These are phyloP conservation scores for Beauveria asiatica DNA, from an alignment of 2,329 filamentous ascomycete genomes.

Conservation along the genomic window DNA sequence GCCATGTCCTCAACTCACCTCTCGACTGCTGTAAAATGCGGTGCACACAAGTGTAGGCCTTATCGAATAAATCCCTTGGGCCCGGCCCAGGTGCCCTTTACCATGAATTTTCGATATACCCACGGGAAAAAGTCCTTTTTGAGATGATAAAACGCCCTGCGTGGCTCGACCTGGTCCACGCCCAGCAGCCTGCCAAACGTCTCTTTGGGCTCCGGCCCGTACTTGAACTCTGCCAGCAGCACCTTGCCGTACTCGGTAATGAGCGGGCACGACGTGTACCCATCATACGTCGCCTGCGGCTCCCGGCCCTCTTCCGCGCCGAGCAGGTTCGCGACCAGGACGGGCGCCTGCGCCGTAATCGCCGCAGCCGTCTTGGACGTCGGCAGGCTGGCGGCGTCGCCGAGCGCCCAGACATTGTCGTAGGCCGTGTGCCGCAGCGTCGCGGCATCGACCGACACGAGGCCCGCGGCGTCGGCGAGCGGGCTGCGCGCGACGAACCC, in stretches of 20 bases:
- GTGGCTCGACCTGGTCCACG: slow-evolving; percentile 47
- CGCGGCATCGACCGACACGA: slow-evolving; percentile 46
- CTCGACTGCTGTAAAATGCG: too few relatives aligned
- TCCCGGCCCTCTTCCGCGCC: slow-evolving; percentile 35
- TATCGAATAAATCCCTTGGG: slow-evolving; percentile 39
- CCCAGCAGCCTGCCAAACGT: slow-evolving; percentile 46
- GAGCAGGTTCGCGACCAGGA: slow-evolving; percentile 42
- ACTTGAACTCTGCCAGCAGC: slow-evolving; percentile 57
- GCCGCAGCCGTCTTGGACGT: slow-evolving; percentile 49
- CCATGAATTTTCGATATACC: slow-evolving; percentile 52
- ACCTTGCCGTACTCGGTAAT: slow-evolving; percentile 53
- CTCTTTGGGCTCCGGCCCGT: slow-evolving; percentile 54
- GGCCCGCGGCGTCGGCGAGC: slow-evolving; percentile 47
- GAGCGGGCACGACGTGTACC: slow-evolving; percentile 48
- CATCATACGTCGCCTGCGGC: slow-evolving; percentile 37
- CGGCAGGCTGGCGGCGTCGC: slow-evolving; percentile 49
- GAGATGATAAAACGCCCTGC: slow-evolving; percentile 50
- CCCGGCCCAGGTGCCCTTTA: slow-evolving; percentile 55
- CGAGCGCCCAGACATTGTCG: slow-evolving; percentile 49
- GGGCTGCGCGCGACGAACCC: slow-evolving; percentile 43
- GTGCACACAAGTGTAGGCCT: not conserved
- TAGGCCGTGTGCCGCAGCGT: slow-evolving; percentile 46
- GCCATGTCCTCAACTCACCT: too few relatives aligned
- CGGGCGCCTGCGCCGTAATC: slow-evolving; percentile 41
- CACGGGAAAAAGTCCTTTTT: slow-evolving; percentile 62